Evolutionary conservation across 176 grass and related monocot genomes (phyloP), one percentile per base, ranked within the genome.

Genomic region (Eleusine indica): DNA sequence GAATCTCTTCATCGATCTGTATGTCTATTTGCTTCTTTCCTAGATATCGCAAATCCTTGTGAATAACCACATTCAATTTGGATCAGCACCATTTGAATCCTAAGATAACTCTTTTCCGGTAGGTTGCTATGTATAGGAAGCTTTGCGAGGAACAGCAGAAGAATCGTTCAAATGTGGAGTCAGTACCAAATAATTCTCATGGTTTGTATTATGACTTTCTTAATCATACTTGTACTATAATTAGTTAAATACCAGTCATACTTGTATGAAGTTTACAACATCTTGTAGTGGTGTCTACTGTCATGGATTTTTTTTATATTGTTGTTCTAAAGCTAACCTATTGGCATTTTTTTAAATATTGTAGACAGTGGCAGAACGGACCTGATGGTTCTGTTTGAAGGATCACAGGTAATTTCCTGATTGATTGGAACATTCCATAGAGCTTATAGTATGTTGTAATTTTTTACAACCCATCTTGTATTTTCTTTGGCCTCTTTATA

Each of bases 1-100:
- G 97, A 99, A 88, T 96, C 97, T 77, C 91, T 99, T 83, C 93
- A 99, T 79, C 93, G 89, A 85, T 96, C 97, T 46, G 97, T 96
- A 90, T 76, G 87, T 88, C 30, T 66, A 60, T 71, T 44, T 73
- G 30, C 28, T 87, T 67, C 15, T 91, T 63, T 21, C 42, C 30
- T 73, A 19, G 42, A 71, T 60, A 37, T 51, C 1, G 48, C 82
- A 44, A 58, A 75, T 70, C 38, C 41, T 76, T 51, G 25, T n/a
- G 22, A 62, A 67, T 62, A 29, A 41, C 49, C 15, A 7, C 46
- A 40, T 8, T 66, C 18, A 51, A 48, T 49, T 57, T 56, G 37
- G 64, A 39, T 60, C 73, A 69, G 25, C 74, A 62, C 22, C n/a
- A 58, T 19, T 40, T 82, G 57, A 41, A 47, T 56, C 6, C 73